Base-by-base conservation (phyloP, 2,329 filamentous ascomycete genomes). In the Davidsoniella virescens region DNA sequence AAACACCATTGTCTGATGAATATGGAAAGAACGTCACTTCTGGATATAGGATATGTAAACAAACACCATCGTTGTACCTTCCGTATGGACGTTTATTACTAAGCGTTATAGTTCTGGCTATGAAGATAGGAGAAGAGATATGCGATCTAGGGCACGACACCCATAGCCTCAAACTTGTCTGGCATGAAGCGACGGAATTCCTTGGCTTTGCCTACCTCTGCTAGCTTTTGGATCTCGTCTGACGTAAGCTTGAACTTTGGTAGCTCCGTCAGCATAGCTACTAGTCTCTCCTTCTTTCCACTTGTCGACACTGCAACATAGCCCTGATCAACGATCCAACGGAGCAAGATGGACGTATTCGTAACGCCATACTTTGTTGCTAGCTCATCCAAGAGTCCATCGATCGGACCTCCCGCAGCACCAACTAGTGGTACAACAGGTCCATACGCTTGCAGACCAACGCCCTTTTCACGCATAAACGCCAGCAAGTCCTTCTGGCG, bases 381-480 rank as follows among this genome's bases (percentile, higher is more conserved):
- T 16, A 49, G 20, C 7, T 25, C 18, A 10, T 41, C n/a, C 12
- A 49, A 25, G 18, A 41, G 12, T 9, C 6, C 20, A 33, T 42
- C 38, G 14, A 49, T 20, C 10, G 47, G 38, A 4, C 47, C 37
- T 10, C 33, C 18, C 4, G 45, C 18, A 12, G 38, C 37, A 17
- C 38, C 14, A 2, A 17, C 26, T 16, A 49, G 7, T 16, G 47
- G 47, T 7, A 39, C 42, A 9, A 36, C 38, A 16, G 79, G 78
- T 40, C 75, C 80, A 63, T 82, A 82, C 4, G 78, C 78, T 57
- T 76, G 72, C 43, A 82, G 62, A 53, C 75, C 66, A 54, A 83
- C 80, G 54, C 67, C 68, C 61, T 80, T 73, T 55, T 68, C 61
- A 48, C 71, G 63, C 64, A 72, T 77, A 62, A 72, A 78, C 10